These are phyloP conservation scores for Aspergillus tanneri DNA, from an alignment of 2,329 filamentous ascomycete species.

Conservation along the genomic window DNA sequence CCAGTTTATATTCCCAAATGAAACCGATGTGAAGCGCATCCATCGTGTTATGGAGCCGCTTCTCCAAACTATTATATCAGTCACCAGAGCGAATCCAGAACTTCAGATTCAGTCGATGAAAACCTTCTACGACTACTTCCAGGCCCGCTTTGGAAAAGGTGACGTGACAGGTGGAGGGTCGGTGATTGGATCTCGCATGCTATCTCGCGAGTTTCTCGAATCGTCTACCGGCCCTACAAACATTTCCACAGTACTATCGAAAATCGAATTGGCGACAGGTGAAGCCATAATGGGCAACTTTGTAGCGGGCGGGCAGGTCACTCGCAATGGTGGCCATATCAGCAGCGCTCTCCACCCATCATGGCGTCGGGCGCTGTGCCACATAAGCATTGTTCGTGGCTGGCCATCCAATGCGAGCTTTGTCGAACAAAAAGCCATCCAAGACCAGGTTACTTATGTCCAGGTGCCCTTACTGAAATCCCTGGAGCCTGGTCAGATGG, in stretches of 20 bases:
- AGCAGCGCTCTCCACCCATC: constrained; percentile 20
- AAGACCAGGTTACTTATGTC: constrained; percentile 16
- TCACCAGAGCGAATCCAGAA: constrained; percentile 6
- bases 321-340: constrained; percentile 16
- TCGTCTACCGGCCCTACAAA: constrained; percentile 22
- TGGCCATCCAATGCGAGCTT: constrained; percentile 14
- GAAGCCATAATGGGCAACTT: constrained; percentile 28
- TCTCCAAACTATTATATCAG: constrained; percentile 17
- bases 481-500: constrained; percentile 22
- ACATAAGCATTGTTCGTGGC: constrained; percentile 10
- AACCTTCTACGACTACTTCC: constrained; percentile 15
- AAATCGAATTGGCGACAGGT: constrained; percentile 17
- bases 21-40: constrained; percentile 22
- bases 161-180: constrained; percentile 25
- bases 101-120: too few relatives aligned
- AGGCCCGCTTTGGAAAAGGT: constrained; percentile 21
- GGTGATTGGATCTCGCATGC: constrained; percentile 34
- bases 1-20: constrained; percentile 26
- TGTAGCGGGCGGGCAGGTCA: constrained; percentile 39
- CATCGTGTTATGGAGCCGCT: constrained; percentile 21
- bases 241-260: constrained; percentile 41
- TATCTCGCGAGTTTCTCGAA: constrained; percentile 32
- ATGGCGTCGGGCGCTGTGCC: constrained; percentile 17
- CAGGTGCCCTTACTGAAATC: constrained; percentile 21
- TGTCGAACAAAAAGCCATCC: constrained; percentile 10